phyloP scores from a whole-genome alignment of 805 yeast genomes.

The Hanseniaspora vineae region DNA sequence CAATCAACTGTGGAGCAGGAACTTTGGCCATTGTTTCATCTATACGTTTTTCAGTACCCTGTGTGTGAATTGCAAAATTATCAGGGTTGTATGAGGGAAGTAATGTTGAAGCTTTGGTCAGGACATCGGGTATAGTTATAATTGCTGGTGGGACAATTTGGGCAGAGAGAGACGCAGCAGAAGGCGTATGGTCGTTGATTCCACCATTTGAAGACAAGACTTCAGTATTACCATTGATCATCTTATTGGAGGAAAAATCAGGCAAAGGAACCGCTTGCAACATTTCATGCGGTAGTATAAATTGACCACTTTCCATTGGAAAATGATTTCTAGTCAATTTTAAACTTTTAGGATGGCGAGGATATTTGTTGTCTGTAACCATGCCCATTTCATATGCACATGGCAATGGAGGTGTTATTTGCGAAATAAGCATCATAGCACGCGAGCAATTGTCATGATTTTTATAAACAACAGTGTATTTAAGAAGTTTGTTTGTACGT shows the following conservation, averaged over 20 bases:
- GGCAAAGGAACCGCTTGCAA: constrained; percentile 20
- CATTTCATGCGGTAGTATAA: constrained; percentile 25
- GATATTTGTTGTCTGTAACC: constrained; percentile 5
- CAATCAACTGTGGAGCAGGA: constrained; percentile 53
- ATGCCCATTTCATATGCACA: constrained; percentile 2
- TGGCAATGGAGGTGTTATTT: constrained; percentile 1
- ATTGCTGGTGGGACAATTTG: background rate
- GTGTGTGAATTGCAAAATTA: constrained; percentile 27
- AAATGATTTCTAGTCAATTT: constrained; percentile 19
- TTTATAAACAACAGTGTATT: constrained; percentile 1
- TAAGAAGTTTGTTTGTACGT: constrained; percentile 3
- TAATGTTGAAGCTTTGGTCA: constrained; percentile 40
- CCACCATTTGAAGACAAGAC: constrained; percentile 3
- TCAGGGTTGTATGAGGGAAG: constrained; percentile 33
- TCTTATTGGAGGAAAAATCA: too few species aligned
- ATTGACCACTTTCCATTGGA: constrained; percentile 17
- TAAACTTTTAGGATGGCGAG: constrained; percentile 5
- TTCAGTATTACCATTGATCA: too few species aligned
- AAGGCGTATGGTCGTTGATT: background rate
- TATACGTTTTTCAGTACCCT: constrained; percentile 13
- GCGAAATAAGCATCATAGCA: constrained; percentile 1
- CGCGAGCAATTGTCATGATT: constrained; percentile 3
- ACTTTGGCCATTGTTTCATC: constrained; percentile 52
- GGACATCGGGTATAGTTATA: constrained; percentile 15
- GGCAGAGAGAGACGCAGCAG: background rate